Conservation (phyloP, 2,329 filamentous ascomycete species). For the Claviceps humidiphila region DNA sequence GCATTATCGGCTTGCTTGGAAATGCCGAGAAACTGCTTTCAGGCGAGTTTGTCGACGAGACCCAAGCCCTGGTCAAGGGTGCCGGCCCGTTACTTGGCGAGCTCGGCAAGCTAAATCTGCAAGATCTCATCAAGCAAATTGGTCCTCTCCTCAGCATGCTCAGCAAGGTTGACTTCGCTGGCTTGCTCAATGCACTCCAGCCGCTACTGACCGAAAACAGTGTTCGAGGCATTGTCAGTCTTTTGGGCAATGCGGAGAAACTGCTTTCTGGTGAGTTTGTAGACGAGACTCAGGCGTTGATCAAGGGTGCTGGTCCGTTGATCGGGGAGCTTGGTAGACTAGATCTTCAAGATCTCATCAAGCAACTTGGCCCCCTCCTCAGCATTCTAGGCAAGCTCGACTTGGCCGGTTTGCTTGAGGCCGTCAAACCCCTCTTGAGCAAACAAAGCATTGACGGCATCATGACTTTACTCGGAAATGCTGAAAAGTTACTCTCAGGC, state of each 20-base stretch:
- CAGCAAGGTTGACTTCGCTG: slow-evolving; percentile 3
- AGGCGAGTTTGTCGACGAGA: slow-evolving; percentile 15
- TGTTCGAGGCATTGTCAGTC: slow-evolving; percentile 18
- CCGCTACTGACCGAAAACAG: slow-evolving; percentile 15
- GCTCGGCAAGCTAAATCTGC: slow-evolving; percentile 11
- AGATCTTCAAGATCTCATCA: slow-evolving; percentile 15
- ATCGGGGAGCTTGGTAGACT: slow-evolving; percentile 12
- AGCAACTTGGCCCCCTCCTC: slow-evolving; percentile 18
- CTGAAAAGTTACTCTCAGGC: too few relatives aligned
- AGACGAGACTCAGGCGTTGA: slow-evolving; percentile 17
- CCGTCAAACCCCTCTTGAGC: too few relatives aligned
- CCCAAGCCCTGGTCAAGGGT: slow-evolving; percentile 9
- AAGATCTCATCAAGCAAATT: slow-evolving; percentile 16
- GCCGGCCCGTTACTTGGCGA: slow-evolving; percentile 4
- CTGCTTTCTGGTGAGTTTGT: slow-evolving; percentile 20
- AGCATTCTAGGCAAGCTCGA: slow-evolving; percentile 19
- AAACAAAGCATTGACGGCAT: too few relatives aligned
- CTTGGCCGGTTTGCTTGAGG: slow-evolving; percentile 4
- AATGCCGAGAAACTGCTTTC: slow-evolving; percentile 18
- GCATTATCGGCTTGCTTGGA: too few relatives aligned
- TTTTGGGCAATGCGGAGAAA: slow-evolving; percentile 20
- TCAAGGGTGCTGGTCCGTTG: slow-evolving; percentile 19
- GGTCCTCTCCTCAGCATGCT: slow-evolving; percentile 9
- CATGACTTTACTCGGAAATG: too few relatives aligned
- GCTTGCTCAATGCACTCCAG: slow-evolving; percentile 13